Evolutionary conservation across 2,329 filamentous ascomycete species (phyloP).

Genomic region (Nemania sp.): DNA sequence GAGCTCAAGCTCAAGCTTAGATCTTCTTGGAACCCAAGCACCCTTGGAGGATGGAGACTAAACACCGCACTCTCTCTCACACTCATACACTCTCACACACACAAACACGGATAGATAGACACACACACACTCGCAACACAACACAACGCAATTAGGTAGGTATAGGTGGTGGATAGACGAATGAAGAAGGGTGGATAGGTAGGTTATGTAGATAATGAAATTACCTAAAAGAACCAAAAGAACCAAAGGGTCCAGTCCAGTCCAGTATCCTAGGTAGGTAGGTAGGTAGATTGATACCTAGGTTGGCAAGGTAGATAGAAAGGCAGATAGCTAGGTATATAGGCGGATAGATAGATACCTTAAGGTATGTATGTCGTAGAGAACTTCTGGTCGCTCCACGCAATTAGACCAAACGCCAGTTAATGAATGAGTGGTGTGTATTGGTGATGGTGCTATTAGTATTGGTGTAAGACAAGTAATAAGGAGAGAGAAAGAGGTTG

Average conservation of each 20-base stretch:
- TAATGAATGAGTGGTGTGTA: conserved; percentile 18
- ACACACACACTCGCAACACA: neutral
- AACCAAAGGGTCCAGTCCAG: neutral
- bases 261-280: too few species aligned
- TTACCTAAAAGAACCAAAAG: neutral
- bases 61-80: conserved; percentile 14
- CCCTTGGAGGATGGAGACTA: conserved; percentile 16
- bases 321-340: neutral
- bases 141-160: neutral
- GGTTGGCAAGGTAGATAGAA: too few species aligned
- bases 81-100: neutral
- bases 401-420: conserved; percentile 22
- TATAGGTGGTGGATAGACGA: neutral
- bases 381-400: conserved; percentile 24
- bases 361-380: conserved; percentile 17
- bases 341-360: neutral
- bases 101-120: conserved; percentile 2
- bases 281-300: neutral
- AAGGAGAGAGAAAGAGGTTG: conserved; percentile 31
- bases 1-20: conserved; percentile 34
- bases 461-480: conserved; percentile 33
- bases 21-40: conserved; percentile 33
- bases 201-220: neutral
- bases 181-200: neutral
- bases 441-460: neutral